Base-by-base conservation (phyloP, 768 basidiomycete genomes). In the Crassisporium funariophilum region DNA sequence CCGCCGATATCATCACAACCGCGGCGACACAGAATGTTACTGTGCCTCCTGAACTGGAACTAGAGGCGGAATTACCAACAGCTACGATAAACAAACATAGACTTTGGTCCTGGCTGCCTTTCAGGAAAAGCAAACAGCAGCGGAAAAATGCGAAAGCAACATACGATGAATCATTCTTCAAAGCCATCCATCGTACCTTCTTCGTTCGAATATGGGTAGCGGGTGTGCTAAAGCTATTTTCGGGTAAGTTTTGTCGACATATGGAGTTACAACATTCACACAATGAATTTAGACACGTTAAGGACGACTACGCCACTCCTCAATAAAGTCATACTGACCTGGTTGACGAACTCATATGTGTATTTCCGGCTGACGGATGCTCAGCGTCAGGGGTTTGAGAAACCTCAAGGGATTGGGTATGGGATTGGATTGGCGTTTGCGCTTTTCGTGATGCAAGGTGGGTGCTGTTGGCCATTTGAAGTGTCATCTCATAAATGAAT, bases 401-500 rank as follows among this genome's bases (percentile, higher is more conserved):
- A 55, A 7, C 81, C 82, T 0, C 66, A 56, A 20, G 77, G 78
- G 1, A 71, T 85, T 38, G 83, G 83, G 0, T 81, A 78, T 57
- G 84, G 84, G 1, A 73, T 86, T 36, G 84, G 83, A 5, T 57
- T 85, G 2, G 83, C 75, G 1, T 61, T 81, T 40, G 81, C 71
- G 1, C 61, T 84, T 20, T 83, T 83, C 54, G 67, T 63, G 0
- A 86, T 84, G 84, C 82, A 84, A 72, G 74, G 81, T 75, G 44
- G 41, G 62, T 54, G 21, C 36, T 44, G 35, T 45, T 39, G 4
- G 22, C 34, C 5, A 35, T 5, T 35, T 6, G 27, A 22, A 12
- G 4, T 4, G n/a, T 33, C 11, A 50, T n/a, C 21, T 41, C 7
- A 11, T 8, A 0, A 5, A 17, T 22, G 20, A 4, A 24, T 11